Evolutionary conservation across 192 early-diverging fungal species (phyloP).

Genomic region (Coemansia sp.): DNA sequence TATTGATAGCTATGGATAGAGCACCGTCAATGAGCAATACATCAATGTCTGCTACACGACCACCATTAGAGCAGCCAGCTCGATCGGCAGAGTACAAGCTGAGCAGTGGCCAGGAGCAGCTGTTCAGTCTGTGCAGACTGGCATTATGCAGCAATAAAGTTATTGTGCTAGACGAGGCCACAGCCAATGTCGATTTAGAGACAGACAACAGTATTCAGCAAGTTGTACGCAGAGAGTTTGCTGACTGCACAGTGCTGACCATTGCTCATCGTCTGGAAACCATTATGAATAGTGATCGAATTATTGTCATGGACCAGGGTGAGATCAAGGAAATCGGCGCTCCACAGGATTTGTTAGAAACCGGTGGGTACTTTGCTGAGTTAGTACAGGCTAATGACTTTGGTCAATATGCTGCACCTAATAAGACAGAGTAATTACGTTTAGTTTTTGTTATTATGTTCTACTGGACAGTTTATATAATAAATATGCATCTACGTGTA

Average conservation of each 20-base stretch:
- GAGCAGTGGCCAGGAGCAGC: slow-evolving; percentile 57
- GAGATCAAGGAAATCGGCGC: slow-evolving; percentile 59
- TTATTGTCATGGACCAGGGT: slow-evolving; percentile 74
- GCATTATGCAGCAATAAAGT: slow-evolving; percentile 54
- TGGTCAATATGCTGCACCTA: too few relatives aligned
- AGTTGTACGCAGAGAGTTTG: slow-evolving; percentile 52
- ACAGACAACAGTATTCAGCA: slow-evolving; percentile 14
- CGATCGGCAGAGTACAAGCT: not conserved
- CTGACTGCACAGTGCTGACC: slow-evolving; percentile 47
- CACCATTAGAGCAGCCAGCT: not conserved
- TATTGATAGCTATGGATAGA: not conserved
- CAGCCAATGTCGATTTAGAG: slow-evolving; percentile 54
- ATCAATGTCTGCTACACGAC: too few relatives aligned
- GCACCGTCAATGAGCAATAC: too few relatives aligned
- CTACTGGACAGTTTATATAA: too few relatives aligned
- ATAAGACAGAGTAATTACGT: too few relatives aligned
- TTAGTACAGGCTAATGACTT: too few relatives aligned
- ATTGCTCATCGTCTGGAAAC: slow-evolving; percentile 74
- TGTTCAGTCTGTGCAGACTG: slow-evolving; percentile 60
- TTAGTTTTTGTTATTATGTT: too few relatives aligned
- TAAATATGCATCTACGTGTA: too few relatives aligned
- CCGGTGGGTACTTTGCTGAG: slow-evolving; percentile 11
- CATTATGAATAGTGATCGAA: slow-evolving; percentile 60
- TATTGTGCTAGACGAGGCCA: slow-evolving; percentile 67
- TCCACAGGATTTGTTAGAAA: slow-evolving; percentile 56